A percentile compares a stretch with the other conserved stretches of the same genome.
These are phyloP conservation scores for Takashimella tepidaria DNA, from an alignment of 1,284 basidiomycete species.

Conservation along the genomic window DNA sequence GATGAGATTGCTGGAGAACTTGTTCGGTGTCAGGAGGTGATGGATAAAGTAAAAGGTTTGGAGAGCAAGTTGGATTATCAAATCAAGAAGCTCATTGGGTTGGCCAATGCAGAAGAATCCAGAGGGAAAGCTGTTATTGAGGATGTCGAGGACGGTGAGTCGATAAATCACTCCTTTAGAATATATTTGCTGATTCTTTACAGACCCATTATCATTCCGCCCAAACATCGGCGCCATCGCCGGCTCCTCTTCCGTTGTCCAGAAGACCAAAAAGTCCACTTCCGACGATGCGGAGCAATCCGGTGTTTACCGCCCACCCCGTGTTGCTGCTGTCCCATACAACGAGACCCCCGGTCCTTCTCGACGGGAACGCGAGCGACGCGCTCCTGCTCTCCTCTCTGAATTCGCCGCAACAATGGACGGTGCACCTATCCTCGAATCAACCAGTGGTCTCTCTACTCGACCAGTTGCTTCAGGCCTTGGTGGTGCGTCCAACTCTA, in stretches of 20 bases:
- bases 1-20: conserved; percentile 37
- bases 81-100: conserved; percentile 82
- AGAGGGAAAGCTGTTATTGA: conserved; percentile 53
- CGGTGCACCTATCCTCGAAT: conserved; percentile 59
- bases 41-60: conserved; percentile 54
- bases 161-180: background rate
- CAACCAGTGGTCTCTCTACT: conserved; percentile 64
- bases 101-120: conserved; percentile 55
- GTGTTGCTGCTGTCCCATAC: conserved; percentile 88
- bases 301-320: conserved; percentile 84
- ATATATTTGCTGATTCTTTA: conserved; percentile 4
- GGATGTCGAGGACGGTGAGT: conserved; percentile 60
- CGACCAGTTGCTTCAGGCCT: conserved; percentile 27
- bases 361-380: conserved; percentile 52
- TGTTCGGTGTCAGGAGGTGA: conserved; percentile 46
- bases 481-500: conserved; percentile 51
- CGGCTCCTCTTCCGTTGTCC: conserved; percentile 21
- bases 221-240: conserved; percentile 63
- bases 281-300: conserved; percentile 38
- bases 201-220: conserved; percentile 84
- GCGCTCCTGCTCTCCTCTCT: conserved; percentile 64
- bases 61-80: conserved; percentile 89
- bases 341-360: conserved; percentile 50
- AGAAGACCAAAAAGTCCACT: conserved; percentile 17
- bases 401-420: conserved; percentile 57